A percentile compares a stretch with the other conserved stretches of the same genome.
Evolutionary conservation across 208 protist species (phyloP).

Genomic region (Wallacemonas sp.): DNA sequence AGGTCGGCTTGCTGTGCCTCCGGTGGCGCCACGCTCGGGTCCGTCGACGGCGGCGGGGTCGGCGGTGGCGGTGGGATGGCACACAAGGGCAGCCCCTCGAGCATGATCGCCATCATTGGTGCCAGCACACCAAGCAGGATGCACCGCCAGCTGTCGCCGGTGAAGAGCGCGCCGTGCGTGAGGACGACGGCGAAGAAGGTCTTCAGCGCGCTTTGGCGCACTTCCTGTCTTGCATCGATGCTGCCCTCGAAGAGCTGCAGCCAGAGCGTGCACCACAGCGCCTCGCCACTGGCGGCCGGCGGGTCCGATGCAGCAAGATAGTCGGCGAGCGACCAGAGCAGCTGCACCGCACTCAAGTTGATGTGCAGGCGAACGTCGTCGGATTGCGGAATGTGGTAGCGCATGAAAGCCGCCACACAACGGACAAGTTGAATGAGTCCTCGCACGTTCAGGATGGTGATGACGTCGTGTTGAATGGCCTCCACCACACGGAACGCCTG

Average conservation of each 20-base stretch:
- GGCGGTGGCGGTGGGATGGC: conserved; percentile 11
- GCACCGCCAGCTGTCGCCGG: conserved; percentile 47
- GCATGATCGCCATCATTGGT: conserved; percentile 45
- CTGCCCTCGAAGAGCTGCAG: conserved; percentile 54
- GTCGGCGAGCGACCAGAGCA: conserved; percentile 84
- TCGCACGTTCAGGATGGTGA: conserved; percentile 47
- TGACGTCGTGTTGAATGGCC: conserved; percentile 73
- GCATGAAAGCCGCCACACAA: conserved; percentile 53
- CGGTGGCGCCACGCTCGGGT: neutral
- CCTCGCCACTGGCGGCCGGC: conserved; percentile 32
- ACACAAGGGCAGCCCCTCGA: conserved; percentile 28
- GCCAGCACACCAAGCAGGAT: conserved; percentile 45
- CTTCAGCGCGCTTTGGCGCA: conserved; percentile 78
- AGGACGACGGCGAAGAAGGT: conserved; percentile 82
- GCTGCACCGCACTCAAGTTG: conserved; percentile 84
- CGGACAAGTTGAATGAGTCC: conserved; percentile 53
- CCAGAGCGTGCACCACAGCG: conserved; percentile 40
- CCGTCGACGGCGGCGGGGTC: neutral
- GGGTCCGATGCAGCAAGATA: conserved; percentile 49
- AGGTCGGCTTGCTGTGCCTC: neutral
- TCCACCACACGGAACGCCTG: conserved; percentile 68
- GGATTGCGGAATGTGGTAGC: conserved; percentile 27
- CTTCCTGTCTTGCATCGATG: conserved; percentile 60
- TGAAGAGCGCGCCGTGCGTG: conserved; percentile 69
- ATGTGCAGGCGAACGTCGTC: conserved; percentile 52